phyloP scores from a whole-genome alignment of 2,329 filamentous ascomycete genomes.

The Trichoderma atroviride region DNA sequence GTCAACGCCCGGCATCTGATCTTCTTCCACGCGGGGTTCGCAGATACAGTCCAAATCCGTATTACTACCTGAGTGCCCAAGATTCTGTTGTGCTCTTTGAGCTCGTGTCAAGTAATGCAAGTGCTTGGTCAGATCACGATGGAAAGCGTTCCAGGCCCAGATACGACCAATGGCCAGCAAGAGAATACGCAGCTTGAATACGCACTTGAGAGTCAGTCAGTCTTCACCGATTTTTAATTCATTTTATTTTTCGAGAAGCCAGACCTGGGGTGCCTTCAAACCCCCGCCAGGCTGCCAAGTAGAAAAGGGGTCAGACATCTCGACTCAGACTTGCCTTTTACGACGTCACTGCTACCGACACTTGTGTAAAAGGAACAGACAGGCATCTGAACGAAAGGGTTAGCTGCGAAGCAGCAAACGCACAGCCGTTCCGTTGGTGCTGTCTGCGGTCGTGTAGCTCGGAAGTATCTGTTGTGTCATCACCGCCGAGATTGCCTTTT shows the following conservation, averaged over 20 bases:
- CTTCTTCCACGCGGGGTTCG: background rate
- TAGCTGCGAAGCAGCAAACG: conserved; percentile 51
- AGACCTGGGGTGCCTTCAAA: background rate
- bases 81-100: no score
- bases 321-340: conserved; percentile 70
- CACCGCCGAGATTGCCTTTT: conserved; percentile 51
- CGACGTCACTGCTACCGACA: conserved; percentile 50
- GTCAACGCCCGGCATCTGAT: background rate
- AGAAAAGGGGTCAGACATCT: conserved; percentile 8
- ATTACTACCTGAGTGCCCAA: background rate
- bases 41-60: background rate
- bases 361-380: conserved; percentile 22
- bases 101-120: background rate
- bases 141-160: background rate
- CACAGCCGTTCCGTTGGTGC: conserved; percentile 41
- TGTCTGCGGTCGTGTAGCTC: conserved; percentile 49
- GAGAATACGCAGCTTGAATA: background rate
- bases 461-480: conserved; percentile 78
- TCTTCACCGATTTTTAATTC: background rate
- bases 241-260: background rate
- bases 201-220: background rate
- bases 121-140: background rate
- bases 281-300: background rate
- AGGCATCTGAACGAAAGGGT: conserved; percentile 45
- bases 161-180: background rate